Evolutionary conservation across 495 filamentous ascomycete genomes (phyloP).

Genomic region (Penicillium lividum): DNA sequence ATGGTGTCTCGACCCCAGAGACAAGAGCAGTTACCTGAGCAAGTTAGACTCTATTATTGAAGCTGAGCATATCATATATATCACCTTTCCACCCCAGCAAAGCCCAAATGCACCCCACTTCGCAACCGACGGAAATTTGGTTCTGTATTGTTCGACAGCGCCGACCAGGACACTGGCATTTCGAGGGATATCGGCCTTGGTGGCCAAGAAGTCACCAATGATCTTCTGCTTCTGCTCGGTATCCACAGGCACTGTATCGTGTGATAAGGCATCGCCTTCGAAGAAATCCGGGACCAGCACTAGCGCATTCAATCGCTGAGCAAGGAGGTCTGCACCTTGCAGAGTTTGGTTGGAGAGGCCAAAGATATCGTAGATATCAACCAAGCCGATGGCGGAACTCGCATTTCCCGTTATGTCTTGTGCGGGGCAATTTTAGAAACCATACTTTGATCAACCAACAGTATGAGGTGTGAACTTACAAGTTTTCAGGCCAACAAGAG

Average conservation of each 20-base stretch:
- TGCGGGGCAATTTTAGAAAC: not conserved
- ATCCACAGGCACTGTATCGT: constrained; percentile 38
- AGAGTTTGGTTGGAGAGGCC: constrained; percentile 51
- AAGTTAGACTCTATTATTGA: not conserved
- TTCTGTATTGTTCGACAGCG: constrained; percentile 26
- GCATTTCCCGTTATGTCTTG: constrained; percentile 47
- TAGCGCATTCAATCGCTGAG: constrained; percentile 34
- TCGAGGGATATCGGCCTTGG: constrained; percentile 22
- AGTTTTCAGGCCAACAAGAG: constrained; percentile 65
- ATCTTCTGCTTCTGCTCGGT: constrained; percentile 45
- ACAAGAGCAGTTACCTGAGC: constrained; percentile 43
- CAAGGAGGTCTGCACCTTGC: constrained; percentile 57
- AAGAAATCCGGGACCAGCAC: constrained; percentile 53
- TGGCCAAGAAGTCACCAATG: constrained; percentile 30
- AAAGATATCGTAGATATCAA: constrained; percentile 59
- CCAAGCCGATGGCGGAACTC: constrained; percentile 38
- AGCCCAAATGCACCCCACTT: constrained; percentile 48
- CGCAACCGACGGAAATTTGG: constrained; percentile 32
- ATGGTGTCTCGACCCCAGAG: constrained; percentile 40
- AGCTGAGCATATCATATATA: not conserved
- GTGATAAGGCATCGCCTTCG: constrained; percentile 33
- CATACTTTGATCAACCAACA: not conserved
- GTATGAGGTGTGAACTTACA: constrained; percentile 47
- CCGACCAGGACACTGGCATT: constrained; percentile 28
- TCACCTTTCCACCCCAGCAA: constrained; percentile 53